A percentile compares a stretch with the other conserved stretches of the same genome.
These are phyloP conservation scores for Gossypium stocksii DNA, from an alignment of 345 rosid species.

Conservation along the genomic window DNA sequence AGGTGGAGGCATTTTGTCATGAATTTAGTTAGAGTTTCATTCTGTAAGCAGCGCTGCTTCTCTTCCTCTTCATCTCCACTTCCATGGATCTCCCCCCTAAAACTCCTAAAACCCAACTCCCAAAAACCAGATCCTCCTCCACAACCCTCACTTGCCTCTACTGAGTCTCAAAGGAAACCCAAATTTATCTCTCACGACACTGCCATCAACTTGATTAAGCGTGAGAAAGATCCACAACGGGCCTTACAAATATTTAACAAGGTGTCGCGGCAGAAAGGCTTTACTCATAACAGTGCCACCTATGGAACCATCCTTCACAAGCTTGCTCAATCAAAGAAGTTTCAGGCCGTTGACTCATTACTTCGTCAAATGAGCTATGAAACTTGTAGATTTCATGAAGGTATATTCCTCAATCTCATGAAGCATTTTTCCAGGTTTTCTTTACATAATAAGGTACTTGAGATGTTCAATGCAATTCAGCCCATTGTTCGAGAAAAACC, in stretches of 20 bases:
- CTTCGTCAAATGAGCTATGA: conserved; percentile 76
- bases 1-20: neutral
- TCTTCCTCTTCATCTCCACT: conserved; percentile 35
- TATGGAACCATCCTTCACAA: conserved; percentile 61
- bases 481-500: conserved; percentile 70
- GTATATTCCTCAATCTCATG: conserved; percentile 70
- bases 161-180: conserved; percentile 30
- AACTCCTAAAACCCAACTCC: conserved; percentile 14
- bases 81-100: conserved; percentile 69
- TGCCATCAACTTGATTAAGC: conserved; percentile 61
- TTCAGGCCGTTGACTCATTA: conserved; percentile 67
- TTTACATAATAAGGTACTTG: conserved; percentile 53
- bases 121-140: conserved; percentile 33
- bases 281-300: conserved; percentile 78
- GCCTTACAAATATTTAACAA: conserved; percentile 70
- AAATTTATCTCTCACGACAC: conserved; percentile 60
- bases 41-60: conserved; percentile 18
- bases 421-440: conserved; percentile 53
- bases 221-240: conserved; percentile 63
- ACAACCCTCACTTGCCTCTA: conserved; percentile 21
- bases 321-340: conserved; percentile 64
- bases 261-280: conserved; percentile 64
- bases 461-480: conserved; percentile 65
- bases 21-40: conserved; percentile 10
- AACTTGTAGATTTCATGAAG: conserved; percentile 80